Evolutionary conservation across 805 yeast species (phyloP).

Genomic region (Trichomonascus vanleenenianus): DNA sequence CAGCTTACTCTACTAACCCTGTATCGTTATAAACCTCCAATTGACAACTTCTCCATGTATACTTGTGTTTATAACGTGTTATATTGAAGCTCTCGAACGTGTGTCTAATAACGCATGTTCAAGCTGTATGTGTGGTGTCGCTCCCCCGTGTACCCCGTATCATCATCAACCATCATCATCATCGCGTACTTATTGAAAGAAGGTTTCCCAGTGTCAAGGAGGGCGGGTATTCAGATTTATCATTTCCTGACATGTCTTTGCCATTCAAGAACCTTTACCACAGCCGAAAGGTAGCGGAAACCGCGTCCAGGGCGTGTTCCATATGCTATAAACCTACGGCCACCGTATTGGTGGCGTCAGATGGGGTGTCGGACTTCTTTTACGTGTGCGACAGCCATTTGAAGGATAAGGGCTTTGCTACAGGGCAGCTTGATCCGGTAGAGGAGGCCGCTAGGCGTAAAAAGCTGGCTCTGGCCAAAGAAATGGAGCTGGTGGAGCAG

Average conservation of each 20-base stretch:
- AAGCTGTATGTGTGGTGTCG: no score
- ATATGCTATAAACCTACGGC: conserved; percentile 48
- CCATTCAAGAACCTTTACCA: conserved; percentile 38
- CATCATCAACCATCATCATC: no score
- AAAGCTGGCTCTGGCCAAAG: conserved; percentile 22
- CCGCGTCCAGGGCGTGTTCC: conserved; percentile 39
- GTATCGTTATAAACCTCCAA: no score
- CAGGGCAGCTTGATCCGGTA: conserved; percentile 33
- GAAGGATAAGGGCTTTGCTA: conserved; percentile 41
- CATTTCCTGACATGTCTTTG: neutral
- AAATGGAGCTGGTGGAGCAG: conserved; percentile 25
- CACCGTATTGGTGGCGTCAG: conserved; percentile 40
- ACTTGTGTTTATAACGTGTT: no score
- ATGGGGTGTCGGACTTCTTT: conserved; percentile 42
- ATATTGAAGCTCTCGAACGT: no score
- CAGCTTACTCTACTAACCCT: no score
- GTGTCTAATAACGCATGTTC: no score
- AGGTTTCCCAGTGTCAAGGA: no score
- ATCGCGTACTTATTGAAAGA: no score
- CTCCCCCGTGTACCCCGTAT: no score
- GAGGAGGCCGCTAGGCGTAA: conserved; percentile 27
- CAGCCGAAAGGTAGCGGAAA: conserved; percentile 39
- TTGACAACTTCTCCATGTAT: no score
- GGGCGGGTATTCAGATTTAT: no score
- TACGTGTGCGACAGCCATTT: conserved; percentile 46